These are phyloP conservation scores for Starmerella davenportii DNA, from an alignment of 805 yeast species.

Conservation along the genomic window DNA sequence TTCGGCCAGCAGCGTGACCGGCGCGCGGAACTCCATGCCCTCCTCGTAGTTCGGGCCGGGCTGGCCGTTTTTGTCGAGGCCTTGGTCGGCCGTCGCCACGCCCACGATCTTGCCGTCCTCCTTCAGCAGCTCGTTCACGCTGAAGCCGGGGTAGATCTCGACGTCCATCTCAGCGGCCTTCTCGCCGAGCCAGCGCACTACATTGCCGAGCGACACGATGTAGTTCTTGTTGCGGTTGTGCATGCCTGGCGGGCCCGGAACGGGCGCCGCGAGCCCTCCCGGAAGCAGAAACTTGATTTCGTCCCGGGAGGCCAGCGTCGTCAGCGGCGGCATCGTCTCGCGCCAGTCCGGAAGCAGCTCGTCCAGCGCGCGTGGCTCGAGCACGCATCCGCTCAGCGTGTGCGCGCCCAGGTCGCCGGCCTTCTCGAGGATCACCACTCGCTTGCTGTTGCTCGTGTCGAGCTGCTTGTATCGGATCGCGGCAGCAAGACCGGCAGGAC, in stretches of 20 bases:
- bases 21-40: constrained; percentile 93
- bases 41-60: constrained; percentile 79
- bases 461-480: constrained; percentile 79
- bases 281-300: constrained; percentile 47
- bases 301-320: constrained; percentile 59
- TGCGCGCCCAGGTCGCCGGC: constrained; percentile 89
- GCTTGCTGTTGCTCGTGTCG: constrained; percentile 46
- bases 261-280: constrained; percentile 39
- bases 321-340: constrained; percentile 34
- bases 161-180: constrained; percentile 88
- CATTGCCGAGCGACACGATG: constrained; percentile 66
- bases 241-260: constrained; percentile 93
- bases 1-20: constrained; percentile 78
- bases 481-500: constrained; percentile 92
- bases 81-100: constrained; percentile 88
- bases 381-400: constrained; percentile 79
- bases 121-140: constrained; percentile 64
- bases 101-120: constrained; percentile 49
- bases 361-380: constrained; percentile 74
- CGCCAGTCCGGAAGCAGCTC: constrained; percentile 61
- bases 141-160: constrained; percentile 77
- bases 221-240: constrained; percentile 62
- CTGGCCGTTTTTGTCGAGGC: constrained; percentile 52
- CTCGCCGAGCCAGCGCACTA: constrained; percentile 66
- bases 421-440: constrained; percentile 83